Evolutionary conservation across 139 green algal genomes (phyloP).

Genomic region (Astrephomene gubernaculifera): DNA sequence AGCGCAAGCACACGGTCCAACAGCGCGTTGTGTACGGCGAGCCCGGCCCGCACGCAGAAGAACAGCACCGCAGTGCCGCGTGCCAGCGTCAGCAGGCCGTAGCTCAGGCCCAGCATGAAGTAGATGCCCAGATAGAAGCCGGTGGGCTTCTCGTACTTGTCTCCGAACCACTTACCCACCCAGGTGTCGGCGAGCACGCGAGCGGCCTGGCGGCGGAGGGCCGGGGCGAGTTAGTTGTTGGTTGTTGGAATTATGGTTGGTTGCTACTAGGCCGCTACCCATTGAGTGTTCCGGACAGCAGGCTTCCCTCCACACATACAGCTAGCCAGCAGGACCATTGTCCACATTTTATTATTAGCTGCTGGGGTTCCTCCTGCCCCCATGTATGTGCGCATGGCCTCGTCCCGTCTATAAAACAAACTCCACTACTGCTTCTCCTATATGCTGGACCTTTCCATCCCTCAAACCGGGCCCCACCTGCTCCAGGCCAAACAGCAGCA

Average conservation of each 20-base stretch:
- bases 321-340: no score
- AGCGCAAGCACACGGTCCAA: slow-evolving; percentile 74
- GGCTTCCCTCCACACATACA: no score
- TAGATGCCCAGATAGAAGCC: slow-evolving; percentile 85
- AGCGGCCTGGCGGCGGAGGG: not conserved
- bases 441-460: no score
- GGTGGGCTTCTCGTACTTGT: slow-evolving; percentile 59
- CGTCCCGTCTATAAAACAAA: no score
- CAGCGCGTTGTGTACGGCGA: slow-evolving; percentile 76
- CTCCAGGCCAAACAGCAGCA: slow-evolving; percentile 65
- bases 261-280: no score
- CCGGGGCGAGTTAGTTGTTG: no score
- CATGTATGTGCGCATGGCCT: no score
- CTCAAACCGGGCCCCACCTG: slow-evolving; percentile 39
- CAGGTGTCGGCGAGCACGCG: slow-evolving; percentile 78
- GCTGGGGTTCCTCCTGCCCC: no score
- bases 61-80: slow-evolving; percentile 51
- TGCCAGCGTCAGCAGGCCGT: slow-evolving; percentile 63
- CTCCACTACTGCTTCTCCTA: no score
- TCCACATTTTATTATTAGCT: no score
- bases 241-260: no score
- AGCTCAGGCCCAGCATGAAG: slow-evolving; percentile 63
- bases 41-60: slow-evolving; percentile 57
- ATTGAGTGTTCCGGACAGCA: no score
- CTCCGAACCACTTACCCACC: slow-evolving; percentile 79